Conservation (phyloP, 257 asterid species). For the Solanum gandarillasii region DNA sequence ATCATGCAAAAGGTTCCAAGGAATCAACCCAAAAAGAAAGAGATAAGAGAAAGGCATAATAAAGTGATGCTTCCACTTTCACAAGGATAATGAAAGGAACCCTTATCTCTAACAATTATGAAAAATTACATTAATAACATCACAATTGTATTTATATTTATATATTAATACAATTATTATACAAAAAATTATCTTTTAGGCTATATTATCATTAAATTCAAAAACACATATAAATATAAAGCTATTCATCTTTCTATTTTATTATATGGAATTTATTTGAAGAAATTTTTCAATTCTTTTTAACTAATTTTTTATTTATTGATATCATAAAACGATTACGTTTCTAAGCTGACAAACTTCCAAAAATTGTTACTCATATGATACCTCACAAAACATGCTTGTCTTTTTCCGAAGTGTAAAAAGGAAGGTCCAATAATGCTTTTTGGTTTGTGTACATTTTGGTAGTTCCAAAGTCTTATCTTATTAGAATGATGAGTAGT, state of each 20-base stretch:
- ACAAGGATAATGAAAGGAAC: not conserved
- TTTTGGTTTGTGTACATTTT: not conserved
- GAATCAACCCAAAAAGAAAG: not conserved
- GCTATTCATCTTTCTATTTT: not conserved
- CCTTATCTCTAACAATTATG: not conserved
- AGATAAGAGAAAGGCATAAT: not conserved
- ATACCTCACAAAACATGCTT: not conserved
- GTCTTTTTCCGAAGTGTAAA: not conserved
- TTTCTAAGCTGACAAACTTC: not conserved
- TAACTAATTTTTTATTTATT: rapidly evolving
- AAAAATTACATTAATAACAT: not conserved
- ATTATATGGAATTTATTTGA: rapidly evolving
- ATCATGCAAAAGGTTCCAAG: not conserved
- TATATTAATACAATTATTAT: not conserved
- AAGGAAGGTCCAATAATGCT: not conserved
- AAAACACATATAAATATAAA: no score
- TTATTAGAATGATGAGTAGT: not conserved
- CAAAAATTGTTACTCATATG: not conserved
- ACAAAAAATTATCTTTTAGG: no score
- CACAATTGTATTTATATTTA: not conserved
- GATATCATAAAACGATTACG: not conserved
- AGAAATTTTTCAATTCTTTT: rapidly evolving
- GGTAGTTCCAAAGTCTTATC: not conserved
- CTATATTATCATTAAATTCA: not conserved
- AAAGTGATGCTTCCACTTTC: not conserved